Conservation (phyloP, 805 yeast genomes). For the Jamesozyma spencerorum region DNA sequence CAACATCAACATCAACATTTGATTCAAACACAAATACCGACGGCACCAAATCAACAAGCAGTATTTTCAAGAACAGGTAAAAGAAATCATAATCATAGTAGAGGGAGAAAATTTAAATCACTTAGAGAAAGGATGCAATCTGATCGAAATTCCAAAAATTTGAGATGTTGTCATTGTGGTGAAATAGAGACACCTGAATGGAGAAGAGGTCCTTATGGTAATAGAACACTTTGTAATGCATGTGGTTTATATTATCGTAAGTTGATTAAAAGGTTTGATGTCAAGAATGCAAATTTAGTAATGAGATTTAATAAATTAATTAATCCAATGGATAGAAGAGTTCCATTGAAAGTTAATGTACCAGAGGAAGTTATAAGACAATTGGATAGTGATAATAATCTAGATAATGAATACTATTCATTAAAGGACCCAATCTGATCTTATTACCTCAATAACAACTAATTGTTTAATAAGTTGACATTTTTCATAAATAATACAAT, state of each 20-base stretch:
- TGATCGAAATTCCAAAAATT: background rate
- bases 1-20: too few relatives aligned
- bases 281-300: constrained; percentile 22
- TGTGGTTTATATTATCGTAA: constrained; percentile 78
- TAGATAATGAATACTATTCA: constrained; percentile 8
- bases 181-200: constrained; percentile 80
- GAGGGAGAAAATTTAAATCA: background rate
- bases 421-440: constrained; percentile 1
- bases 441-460: too few relatives aligned
- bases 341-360: constrained; percentile 20
- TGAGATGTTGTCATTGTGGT: constrained; percentile 58
- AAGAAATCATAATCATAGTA: background rate
- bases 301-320: constrained; percentile 23
- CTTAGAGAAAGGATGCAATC: background rate
- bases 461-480: too few relatives aligned
- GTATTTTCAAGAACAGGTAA: background rate
- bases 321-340: constrained; percentile 25
- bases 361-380: constrained; percentile 18
- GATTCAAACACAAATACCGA: too few relatives aligned
- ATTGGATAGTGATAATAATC: constrained; percentile 7
- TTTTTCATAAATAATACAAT: too few relatives aligned
- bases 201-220: constrained; percentile 85
- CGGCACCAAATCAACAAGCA: too few relatives aligned
- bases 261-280: constrained; percentile 34
- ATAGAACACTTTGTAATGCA: constrained; percentile 81